Conservation (phyloP, 768 basidiomycete genomes). For the Boletus subcaerulescens region DNA sequence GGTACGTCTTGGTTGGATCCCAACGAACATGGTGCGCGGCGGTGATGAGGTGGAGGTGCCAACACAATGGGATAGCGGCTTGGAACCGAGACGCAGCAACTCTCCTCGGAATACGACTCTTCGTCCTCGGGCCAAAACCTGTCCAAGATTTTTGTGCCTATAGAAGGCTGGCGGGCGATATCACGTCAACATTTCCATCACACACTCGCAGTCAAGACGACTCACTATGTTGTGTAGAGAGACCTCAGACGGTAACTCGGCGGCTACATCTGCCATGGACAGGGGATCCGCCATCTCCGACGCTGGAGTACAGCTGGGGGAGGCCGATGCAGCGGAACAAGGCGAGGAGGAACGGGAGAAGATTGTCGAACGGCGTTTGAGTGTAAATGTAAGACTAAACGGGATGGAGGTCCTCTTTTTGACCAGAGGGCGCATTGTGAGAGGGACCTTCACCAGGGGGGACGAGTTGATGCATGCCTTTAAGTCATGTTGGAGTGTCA, state of each 20-base stretch:
- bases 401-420: slow-evolving; percentile 28
- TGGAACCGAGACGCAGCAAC: slow-evolving; percentile 3
- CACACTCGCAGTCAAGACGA: slow-evolving; percentile 1
- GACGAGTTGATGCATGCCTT: slow-evolving; percentile 27
- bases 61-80: slow-evolving; percentile 17
- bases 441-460: slow-evolving; percentile 25
- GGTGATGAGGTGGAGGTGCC: slow-evolving; percentile 30
- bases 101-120: slow-evolving; percentile 17
- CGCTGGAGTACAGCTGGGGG: slow-evolving; percentile 11
- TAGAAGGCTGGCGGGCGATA: slow-evolving; percentile 16
- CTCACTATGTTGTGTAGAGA: slow-evolving; percentile 13
- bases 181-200: slow-evolving; percentile 7
- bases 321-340: not conserved
- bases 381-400: slow-evolving; percentile 9
- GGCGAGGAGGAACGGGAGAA: slow-evolving; percentile 18
- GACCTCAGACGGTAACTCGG: not conserved
- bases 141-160: slow-evolving; percentile 30
- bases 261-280: not conserved
- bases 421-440: slow-evolving; percentile 22
- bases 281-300: slow-evolving; percentile 24
- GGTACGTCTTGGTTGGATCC: slow-evolving; percentile 6
- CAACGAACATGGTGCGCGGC: slow-evolving; percentile 20
- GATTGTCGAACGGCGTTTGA: slow-evolving; percentile 28
- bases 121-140: slow-evolving; percentile 34
- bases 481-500: slow-evolving; percentile 29